Conservation (phyloP, 148 eudicot genomes). For the Bassia scoparia region DNA sequence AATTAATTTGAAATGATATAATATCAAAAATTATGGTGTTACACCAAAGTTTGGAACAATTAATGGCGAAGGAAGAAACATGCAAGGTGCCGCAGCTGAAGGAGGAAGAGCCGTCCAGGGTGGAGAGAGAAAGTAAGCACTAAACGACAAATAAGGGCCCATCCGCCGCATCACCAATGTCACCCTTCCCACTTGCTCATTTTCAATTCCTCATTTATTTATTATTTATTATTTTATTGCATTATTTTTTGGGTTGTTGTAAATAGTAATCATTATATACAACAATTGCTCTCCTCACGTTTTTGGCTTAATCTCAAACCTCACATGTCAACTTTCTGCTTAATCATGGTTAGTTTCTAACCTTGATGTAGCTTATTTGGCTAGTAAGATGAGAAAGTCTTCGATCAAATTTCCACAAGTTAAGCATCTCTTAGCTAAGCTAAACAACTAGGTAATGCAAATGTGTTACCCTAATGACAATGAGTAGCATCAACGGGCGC, state of each 20-base stretch:
- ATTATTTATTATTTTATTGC: neutral
- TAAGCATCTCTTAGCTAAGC: constrained; percentile 16
- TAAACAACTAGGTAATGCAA: constrained; percentile 5
- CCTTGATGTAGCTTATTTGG: neutral
- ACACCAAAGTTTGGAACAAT: constrained; percentile 2
- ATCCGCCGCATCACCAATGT: constrained; percentile 38
- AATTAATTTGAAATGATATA: neutral
- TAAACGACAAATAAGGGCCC: constrained; percentile 36
- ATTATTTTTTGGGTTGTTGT: neutral
- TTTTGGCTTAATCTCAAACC: constrained; percentile 26
- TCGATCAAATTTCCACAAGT: constrained; percentile 11
- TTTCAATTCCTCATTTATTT: neutral
- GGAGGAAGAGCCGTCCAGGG: constrained; percentile 30
- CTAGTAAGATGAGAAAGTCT: constrained; percentile 8
- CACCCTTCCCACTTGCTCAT: constrained; percentile 40
- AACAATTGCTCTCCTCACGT: constrained; percentile 32
- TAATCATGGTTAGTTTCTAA: constrained; percentile 34
- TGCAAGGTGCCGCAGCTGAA: constrained; percentile 24
- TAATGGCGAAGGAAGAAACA: constrained; percentile 9
- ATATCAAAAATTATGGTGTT: neutral
- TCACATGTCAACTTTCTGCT: constrained; percentile 32
- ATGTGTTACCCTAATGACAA: neutral
- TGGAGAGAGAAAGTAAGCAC: constrained; percentile 11
- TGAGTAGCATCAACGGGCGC: too few relatives aligned
- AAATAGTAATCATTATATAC: neutral